Percentiles rank a stretch among this genome's conserved stretches.
These are phyloP conservation scores for Prinsepia uniflora DNA, from an alignment of 306 rosid genomes.

Conservation along the genomic window DNA sequence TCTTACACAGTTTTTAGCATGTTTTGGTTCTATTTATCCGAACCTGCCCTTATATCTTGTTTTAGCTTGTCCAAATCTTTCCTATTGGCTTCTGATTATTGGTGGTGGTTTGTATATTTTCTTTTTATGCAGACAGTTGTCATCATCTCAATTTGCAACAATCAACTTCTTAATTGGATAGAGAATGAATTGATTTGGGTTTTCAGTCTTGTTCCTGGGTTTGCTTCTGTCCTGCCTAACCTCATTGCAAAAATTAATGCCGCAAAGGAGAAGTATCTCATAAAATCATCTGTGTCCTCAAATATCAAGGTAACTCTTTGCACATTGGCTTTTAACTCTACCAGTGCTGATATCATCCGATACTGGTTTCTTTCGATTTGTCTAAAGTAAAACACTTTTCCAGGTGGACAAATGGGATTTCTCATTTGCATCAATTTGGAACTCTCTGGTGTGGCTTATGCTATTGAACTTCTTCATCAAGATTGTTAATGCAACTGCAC, in stretches of 20 bases:
- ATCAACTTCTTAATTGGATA: slow-evolving; percentile 93
- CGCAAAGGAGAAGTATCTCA: slow-evolving; percentile 69
- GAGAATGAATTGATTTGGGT: slow-evolving; percentile 89
- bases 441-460: slow-evolving; percentile 93
- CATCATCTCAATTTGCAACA: slow-evolving; percentile 89
- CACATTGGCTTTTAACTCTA: background rate
- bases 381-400: slow-evolving; percentile 10
- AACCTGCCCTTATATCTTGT: background rate
- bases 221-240: slow-evolving; percentile 55
- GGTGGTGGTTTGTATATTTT: slow-evolving; percentile 5
- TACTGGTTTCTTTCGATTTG: background rate
- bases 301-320: slow-evolving; percentile 55
- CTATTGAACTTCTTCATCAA: slow-evolving; percentile 80
- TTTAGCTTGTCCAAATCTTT: background rate
- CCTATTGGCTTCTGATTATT: slow-evolving; percentile 4
- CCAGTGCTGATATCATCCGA: background rate
- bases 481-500: slow-evolving; percentile 89
- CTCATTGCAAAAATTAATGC: slow-evolving; percentile 58
- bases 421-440: slow-evolving; percentile 79
- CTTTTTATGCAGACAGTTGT: slow-evolving; percentile 59
- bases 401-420: slow-evolving; percentile 87
- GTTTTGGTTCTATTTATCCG: background rate
- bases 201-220: slow-evolving; percentile 76
- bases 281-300: slow-evolving; percentile 47
- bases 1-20: background rate